A percentile compares a stretch with the other conserved stretches of the same genome.
These are phyloP conservation scores for Malassezia obtusa DNA, from an alignment of 1,284 basidiomycete genomes.

Conservation along the genomic window DNA sequence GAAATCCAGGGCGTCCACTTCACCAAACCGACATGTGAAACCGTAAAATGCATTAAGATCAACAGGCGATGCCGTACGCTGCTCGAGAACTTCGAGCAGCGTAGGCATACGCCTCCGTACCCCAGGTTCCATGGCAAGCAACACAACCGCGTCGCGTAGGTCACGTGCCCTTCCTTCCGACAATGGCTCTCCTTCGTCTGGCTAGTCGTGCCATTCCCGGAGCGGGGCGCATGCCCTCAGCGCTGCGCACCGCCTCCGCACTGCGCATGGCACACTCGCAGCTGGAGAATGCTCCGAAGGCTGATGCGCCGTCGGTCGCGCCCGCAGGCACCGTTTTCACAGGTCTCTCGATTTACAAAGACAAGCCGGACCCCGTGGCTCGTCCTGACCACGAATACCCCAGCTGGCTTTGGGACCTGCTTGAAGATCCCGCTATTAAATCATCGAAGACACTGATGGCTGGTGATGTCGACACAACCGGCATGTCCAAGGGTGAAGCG, in stretches of 20 bases:
- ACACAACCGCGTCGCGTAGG: background rate
- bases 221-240: background rate
- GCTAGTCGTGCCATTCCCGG: background rate
- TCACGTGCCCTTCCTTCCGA: constrained; percentile 8
- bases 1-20: constrained; percentile 91
- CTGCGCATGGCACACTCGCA: background rate
- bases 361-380: constrained; percentile 68
- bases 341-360: constrained; percentile 73
- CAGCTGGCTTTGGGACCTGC: constrained; percentile 73
- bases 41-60: constrained; percentile 94
- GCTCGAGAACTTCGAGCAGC: constrained; percentile 47
- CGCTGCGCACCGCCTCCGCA: background rate
- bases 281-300: background rate
- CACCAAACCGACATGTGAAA: constrained; percentile 64
- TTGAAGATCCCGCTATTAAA: constrained; percentile 48
- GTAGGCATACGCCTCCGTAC: constrained; percentile 46
- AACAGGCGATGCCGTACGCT: constrained; percentile 72
- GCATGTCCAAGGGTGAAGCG: constrained; percentile 41
- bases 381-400: constrained; percentile 76
- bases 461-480: constrained; percentile 31
- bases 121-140: background rate
- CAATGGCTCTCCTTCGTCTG: background rate
- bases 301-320: constrained; percentile 28
- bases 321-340: constrained; percentile 61
- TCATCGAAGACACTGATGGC: constrained; percentile 27